Conservation (phyloP, 768 basidiomycete genomes). For the Gymnopilus dilepis region DNA sequence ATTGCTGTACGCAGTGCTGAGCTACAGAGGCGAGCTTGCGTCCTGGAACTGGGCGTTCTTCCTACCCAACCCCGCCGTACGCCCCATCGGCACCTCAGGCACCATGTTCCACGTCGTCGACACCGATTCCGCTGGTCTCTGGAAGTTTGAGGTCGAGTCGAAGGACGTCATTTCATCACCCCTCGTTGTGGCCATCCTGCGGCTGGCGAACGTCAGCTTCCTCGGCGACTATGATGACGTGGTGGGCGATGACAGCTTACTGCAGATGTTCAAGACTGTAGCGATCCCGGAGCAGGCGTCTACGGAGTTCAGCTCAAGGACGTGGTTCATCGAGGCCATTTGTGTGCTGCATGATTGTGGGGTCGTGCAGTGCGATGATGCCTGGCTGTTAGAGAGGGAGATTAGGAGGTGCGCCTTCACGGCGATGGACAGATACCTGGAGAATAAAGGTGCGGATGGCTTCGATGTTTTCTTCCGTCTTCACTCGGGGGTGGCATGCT, state of each 20-base stretch:
- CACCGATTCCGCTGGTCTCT: constrained; percentile 34
- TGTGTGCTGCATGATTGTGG: constrained; percentile 53
- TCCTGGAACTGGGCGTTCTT: constrained; percentile 59
- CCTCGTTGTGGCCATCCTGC: constrained; percentile 49
- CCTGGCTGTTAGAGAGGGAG: constrained; percentile 52
- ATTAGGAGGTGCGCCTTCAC: constrained; percentile 50
- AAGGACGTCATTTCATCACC: constrained; percentile 45
- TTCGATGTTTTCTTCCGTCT: neutral
- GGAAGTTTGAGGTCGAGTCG: constrained; percentile 46
- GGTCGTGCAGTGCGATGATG: constrained; percentile 53
- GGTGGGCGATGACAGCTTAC: constrained; percentile 45
- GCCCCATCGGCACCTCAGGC: constrained; percentile 48
- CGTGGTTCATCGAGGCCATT: constrained; percentile 55
- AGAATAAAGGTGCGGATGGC: constrained; percentile 43
- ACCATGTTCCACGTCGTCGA: constrained; percentile 51
- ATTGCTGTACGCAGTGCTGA: constrained; percentile 49
- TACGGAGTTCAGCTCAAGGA: constrained; percentile 48
- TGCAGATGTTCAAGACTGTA: constrained; percentile 51
- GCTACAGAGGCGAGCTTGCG: constrained; percentile 50
- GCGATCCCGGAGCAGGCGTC: constrained; percentile 38
- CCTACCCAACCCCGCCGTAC: constrained; percentile 43
- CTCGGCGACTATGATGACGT: constrained; percentile 49
- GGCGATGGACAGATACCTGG: constrained; percentile 54
- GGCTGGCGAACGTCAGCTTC: constrained; percentile 46
- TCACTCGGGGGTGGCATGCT: neutral